Evolutionary conservation across 352 stramenopile species (phyloP), one percentile per base, ranked within the genome.

Genomic region (Phytophthora melonis): DNA sequence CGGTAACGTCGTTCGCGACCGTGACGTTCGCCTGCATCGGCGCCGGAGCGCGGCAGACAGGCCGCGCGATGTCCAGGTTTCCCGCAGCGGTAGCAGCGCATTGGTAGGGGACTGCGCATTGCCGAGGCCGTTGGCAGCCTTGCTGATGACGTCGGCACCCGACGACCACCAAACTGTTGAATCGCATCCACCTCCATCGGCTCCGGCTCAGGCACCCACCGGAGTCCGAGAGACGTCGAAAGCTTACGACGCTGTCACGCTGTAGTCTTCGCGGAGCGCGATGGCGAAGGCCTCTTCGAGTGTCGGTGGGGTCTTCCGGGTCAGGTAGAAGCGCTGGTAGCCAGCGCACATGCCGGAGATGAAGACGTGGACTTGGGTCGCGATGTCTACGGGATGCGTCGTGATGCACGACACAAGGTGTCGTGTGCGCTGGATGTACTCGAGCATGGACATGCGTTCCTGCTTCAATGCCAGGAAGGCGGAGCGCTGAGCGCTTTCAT

Each of bases 321-420:
- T 70, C 34, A 71, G 18, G 19, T 78, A 68, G 45, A 74, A 74
- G 23, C 60, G 68, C 41, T 74, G 56, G 21, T 68, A 64, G 0
- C 47, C 55, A 65, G 57, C 45, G 41, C 68, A 77, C 57, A 79
- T 71, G 1, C 59, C 53, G 5, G 58, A 56, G 1, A 78, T 32
- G 27, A 78, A 76, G 64, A 74, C 63, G 21, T 68, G 36, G 39
- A 78, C 65, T 32, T 80, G 61, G 0, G 72, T 83, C 18, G 45
- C 30, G 66, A 57, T 70, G 56, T 79, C 63, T 3, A 79, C 25
- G 1, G 70, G 50, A n/a, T n/a, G n/a, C n/a, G n/a, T n/a, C n/a
- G n/a, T n/a, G n/a, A n/a, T n/a, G n/a, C 49, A 72, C 2, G 62
- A 74, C 3, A 65, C 63, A 18, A 82, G 55, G 19, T 77, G 57